Evolutionary conservation across 2,329 filamentous ascomycete genomes (phyloP), one percentile per base, ranked within the genome.

Genomic region (Aspergillus sp.): DNA sequence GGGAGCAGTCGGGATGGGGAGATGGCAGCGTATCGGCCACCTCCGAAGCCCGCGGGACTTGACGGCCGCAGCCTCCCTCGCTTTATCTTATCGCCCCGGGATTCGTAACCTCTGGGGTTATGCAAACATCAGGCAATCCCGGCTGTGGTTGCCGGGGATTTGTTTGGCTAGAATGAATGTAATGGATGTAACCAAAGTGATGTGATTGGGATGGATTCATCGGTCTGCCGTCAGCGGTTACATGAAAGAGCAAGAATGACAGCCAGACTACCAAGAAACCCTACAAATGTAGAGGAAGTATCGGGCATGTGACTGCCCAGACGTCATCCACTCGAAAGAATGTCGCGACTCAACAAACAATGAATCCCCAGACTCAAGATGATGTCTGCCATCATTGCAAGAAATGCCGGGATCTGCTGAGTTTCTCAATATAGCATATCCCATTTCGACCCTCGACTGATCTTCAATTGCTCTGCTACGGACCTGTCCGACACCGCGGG

Each of bases 1-100:
- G 59, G 58, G 38, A 47, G 50, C 52, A 41, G 55, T 55, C 23
- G 36, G 55, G 50, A 67, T 66, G 59, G 66, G 38, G 63, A 66
- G 65, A 64, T 27, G 63, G 59, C 60, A 62, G 50, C 15, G 23
- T 61, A 65, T 76, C 74, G 74, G 74, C 69, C 70, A 73, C 62
- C 74, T 76, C 74, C 74, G 74, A 76, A 66, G 69, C 64, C 73
- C 74, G 74, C 68, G 64, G 36, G 55, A 23, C 32, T 42, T 60
- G 64, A 58, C 68, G 70, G 72, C 65, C 65, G 60, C 60, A 66
- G 66, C 67, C 66, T 62, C 48, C 64, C 66, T 62, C 62, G 48
- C 54, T 58, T 63, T 69, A 72, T 74, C 71, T 72, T 71, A 73
- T 73, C 70, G 64, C 42, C 57, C 54, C 39, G 50, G 38, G 30